phyloP scores from a whole-genome alignment of 768 basidiomycete genomes.

The Tubosaeta sp. region DNA sequence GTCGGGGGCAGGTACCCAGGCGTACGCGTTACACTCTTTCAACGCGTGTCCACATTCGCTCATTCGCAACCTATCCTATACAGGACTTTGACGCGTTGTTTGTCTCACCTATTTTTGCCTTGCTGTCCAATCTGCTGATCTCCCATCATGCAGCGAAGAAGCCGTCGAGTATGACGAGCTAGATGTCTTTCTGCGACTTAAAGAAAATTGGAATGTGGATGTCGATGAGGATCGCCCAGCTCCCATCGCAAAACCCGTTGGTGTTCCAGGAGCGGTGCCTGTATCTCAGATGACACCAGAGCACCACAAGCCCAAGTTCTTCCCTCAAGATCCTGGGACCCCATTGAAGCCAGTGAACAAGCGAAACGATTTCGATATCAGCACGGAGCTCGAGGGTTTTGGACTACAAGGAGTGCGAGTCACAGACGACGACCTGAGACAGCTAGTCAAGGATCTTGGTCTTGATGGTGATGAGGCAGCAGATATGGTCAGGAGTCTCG shows the following conservation, averaged over 20 bases:
- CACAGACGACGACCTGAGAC: constrained; percentile 68
- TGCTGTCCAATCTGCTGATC: constrained; percentile 2
- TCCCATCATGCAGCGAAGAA: constrained; percentile 56
- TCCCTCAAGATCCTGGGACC: constrained; percentile 41
- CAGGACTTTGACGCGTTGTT: constrained; percentile 76
- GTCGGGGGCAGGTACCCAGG: constrained; percentile 75
- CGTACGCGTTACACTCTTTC: constrained; percentile 40
- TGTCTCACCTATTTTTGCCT: constrained; percentile 23
- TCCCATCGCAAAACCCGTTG: constrained; percentile 58
- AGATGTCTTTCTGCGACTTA: constrained; percentile 63
- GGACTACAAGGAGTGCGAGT: constrained; percentile 75
- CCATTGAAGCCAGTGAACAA: constrained; percentile 57
- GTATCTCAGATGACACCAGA: constrained; percentile 82
- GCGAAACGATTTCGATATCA: constrained; percentile 55
- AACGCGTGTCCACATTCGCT: not conserved
- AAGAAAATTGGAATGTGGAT: constrained; percentile 59
- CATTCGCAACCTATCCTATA: constrained; percentile 1
- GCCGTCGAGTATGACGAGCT: constrained; percentile 79
- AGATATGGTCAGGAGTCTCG: constrained; percentile 65
- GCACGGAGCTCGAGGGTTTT: constrained; percentile 63
- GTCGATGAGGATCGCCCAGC: constrained; percentile 59
- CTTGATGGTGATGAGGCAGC: constrained; percentile 73
- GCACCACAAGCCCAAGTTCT: constrained; percentile 55
- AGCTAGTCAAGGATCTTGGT: constrained; percentile 71
- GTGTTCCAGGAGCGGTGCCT: constrained; percentile 73